These are phyloP conservation scores for Henckelia pumila DNA, from an alignment of 257 asterid genomes.

Conservation along the genomic window DNA sequence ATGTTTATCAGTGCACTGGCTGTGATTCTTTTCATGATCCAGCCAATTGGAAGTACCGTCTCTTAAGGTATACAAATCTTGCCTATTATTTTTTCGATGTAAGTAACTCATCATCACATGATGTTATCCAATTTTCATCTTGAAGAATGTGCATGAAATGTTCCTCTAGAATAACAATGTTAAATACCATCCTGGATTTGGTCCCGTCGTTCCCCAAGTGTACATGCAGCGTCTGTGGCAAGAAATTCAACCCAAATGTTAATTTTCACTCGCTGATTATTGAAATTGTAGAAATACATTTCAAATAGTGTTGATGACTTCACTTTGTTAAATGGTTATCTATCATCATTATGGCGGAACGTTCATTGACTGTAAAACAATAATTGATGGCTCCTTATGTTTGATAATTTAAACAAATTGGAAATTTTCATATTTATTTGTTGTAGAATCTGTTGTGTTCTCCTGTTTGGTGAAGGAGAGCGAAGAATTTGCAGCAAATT, in stretches of 20 bases:
- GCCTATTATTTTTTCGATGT: background rate
- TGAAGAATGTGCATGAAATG: background rate
- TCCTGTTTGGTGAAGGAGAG: too few species aligned
- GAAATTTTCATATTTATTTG: background rate
- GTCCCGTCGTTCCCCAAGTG: conserved; percentile 80
- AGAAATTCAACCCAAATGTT: conserved; percentile 61
- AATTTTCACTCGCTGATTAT: background rate
- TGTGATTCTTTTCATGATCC: conserved; percentile 98
- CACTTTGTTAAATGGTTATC: background rate
- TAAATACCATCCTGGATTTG: conserved; percentile 90
- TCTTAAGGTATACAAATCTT: conserved; percentile 53
- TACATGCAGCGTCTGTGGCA: conserved; percentile 95
- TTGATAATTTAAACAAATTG: too few species aligned
- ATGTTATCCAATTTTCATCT: background rate
- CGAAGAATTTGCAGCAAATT: too few species aligned
- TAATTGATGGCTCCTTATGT: too few species aligned
- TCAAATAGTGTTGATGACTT: background rate
- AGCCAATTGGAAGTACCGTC: conserved; percentile 79
- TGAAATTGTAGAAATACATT: background rate
- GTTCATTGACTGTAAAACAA: too few species aligned
- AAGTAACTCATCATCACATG: background rate
- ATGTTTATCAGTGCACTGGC: conserved; percentile 89
- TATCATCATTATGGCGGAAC: background rate
- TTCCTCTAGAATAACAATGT: conserved; percentile 63
- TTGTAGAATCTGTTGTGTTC: background rate